Evolutionary conservation across 2,329 filamentous ascomycete species (phyloP), one percentile per base, ranked within the genome.

Genomic region (Phaeosphaeria sp.): DNA sequence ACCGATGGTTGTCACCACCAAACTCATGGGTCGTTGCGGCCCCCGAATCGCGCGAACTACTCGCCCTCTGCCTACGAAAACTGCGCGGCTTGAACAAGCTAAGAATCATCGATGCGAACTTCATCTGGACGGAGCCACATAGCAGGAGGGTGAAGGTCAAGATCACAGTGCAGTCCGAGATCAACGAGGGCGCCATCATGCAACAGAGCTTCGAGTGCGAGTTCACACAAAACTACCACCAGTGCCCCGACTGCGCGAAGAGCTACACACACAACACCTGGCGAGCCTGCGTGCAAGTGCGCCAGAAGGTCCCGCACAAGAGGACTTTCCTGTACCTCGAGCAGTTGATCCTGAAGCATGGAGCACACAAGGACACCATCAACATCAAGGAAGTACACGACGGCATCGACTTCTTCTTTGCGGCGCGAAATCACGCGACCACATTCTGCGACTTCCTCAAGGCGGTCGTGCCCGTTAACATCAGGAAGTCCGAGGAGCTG

Each of bases 111-210:
- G 95, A 99, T 76, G 95, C 95, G 47, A 91, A 88, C 71, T 99
- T 98, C 75, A 91, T 98, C 74, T 99, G 95, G 95, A 99, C 95
- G 1, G 95, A 99, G 79, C 94, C 95, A 11, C 95, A 99, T 81
- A 97, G 93, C 69, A 86, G 92, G 73, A 85, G 95, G 75, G 86
- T 98, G 64, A 96, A 93, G 80, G 89, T 98, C 77, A 97, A 97
- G 82, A 89, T 99, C 77, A 98, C 95, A 0, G 89, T 98, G 48
- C 95, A 98, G 74, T 84, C 87, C 66, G 85, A 89, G 75, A 86
- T 86, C 43, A 86, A 85, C 68, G 82, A 89, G 68, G 87, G 86
- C 39, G 87, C 87, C 9, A 89, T 90, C 58, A 75, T 99, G 69
- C 95, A 99, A 79, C 95, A 99, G 79, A 90, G 88, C 50, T 97